Percentiles rank a stretch among this genome's conserved stretches.
Evolutionary conservation across 192 early-diverging fungal genomes (phyloP).

Genomic region (Radiomyces spectabilis): DNA sequence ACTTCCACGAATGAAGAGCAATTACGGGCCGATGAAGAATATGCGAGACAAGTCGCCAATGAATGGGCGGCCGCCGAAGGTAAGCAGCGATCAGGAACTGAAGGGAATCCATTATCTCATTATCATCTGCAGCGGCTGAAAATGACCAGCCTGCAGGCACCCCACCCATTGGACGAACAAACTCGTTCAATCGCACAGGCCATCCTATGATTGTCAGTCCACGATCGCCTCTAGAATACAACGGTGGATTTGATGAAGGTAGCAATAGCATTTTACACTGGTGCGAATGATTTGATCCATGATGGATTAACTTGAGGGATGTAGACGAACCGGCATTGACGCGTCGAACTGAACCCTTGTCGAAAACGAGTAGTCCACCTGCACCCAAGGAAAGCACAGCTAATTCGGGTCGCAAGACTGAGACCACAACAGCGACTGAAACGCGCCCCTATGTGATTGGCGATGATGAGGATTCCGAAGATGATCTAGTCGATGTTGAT

Average conservation of each 20-base stretch:
- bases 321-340: neutral
- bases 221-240: constrained; percentile 4
- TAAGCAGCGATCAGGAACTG: neutral
- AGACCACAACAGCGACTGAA: neutral
- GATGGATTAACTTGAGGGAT: neutral
- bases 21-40: constrained; percentile 42
- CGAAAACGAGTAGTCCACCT: neutral
- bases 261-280: no score
- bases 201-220: constrained; percentile 3
- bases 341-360: neutral
- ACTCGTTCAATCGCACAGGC: no score
- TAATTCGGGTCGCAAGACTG: neutral
- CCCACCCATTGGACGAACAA: no score
- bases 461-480: constrained; percentile 21
- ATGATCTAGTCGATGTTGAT: constrained; percentile 17
- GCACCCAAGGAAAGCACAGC: neutral
- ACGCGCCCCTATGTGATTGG: constrained; percentile 14
- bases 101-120: neutral
- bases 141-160: neutral
- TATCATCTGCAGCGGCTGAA: neutral
- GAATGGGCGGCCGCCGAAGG: constrained; percentile 15
- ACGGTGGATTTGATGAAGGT: constrained; percentile 8
- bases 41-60: constrained; percentile 37
- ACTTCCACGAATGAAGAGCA: constrained; percentile 40
- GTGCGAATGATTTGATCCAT: no score